These are phyloP conservation scores for Globisporangium mamillatum DNA, from an alignment of 352 stramenopile genomes.

Conservation along the genomic window DNA sequence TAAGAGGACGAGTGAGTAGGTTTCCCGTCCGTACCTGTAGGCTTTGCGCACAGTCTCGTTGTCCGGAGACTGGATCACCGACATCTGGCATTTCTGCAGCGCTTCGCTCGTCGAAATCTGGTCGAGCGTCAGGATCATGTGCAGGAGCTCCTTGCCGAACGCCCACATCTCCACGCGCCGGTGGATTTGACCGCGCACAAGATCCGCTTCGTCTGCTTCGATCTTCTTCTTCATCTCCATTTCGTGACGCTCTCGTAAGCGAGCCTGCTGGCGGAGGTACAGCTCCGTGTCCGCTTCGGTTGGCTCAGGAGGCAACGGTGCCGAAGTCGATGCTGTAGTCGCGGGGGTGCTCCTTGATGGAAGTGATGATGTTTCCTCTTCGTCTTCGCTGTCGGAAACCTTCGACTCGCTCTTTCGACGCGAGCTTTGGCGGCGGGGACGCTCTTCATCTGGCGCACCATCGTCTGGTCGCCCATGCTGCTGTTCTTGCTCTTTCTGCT, in stretches of 20 bases:
- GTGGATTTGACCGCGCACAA: slow-evolving; percentile 74
- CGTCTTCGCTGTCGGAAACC: slow-evolving; percentile 60
- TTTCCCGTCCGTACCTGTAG: slow-evolving; percentile 44
- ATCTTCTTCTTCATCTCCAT: slow-evolving; percentile 79
- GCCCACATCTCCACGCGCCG: slow-evolving; percentile 78
- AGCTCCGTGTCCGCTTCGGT: slow-evolving; percentile 70
- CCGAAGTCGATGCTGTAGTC: slow-evolving; percentile 19
- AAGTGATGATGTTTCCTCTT: slow-evolving; percentile 15
- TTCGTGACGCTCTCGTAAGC: slow-evolving; percentile 77
- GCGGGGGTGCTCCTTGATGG: neutral
- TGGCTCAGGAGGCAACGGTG: slow-evolving; percentile 70
- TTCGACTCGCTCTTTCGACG: slow-evolving; percentile 47
- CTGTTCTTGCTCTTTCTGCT: slow-evolving; percentile 43
- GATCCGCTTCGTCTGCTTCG: slow-evolving; percentile 77
- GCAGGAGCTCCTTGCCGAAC: slow-evolving; percentile 77
- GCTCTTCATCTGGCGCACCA: slow-evolving; percentile 24
- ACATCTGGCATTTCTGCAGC: slow-evolving; percentile 71
- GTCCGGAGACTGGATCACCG: slow-evolving; percentile 76
- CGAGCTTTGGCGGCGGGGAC: slow-evolving; percentile 22
- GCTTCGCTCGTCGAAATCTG: slow-evolving; percentile 74
- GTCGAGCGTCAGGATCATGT: slow-evolving; percentile 84
- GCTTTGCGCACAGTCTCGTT: slow-evolving; percentile 81
- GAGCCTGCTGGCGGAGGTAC: slow-evolving; percentile 80
- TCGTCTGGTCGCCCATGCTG: slow-evolving; percentile 31
- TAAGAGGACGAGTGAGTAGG: neutral